Conservation (phyloP, 1,139 yeast genomes). For the Groenewaldozyma sp. region DNA sequence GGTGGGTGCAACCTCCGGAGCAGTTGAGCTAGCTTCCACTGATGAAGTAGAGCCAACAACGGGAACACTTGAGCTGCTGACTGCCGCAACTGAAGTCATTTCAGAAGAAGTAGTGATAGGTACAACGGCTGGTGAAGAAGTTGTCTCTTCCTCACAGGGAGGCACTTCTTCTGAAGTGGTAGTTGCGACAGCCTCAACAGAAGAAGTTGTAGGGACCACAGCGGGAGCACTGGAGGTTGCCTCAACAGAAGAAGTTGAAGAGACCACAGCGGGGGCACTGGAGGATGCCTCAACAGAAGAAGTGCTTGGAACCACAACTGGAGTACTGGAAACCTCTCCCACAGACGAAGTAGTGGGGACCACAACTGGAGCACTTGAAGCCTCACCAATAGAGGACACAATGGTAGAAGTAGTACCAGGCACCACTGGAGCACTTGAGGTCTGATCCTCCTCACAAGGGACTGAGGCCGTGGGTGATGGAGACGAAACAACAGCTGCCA, state of each 20-base stretch:
- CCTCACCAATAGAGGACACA: neutral
- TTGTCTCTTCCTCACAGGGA: neutral
- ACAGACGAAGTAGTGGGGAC: slow-evolving; percentile 1
- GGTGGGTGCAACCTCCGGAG: slow-evolving; percentile 1
- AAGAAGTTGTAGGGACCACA: slow-evolving; percentile 1
- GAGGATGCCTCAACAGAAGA: neutral
- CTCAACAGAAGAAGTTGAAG: slow-evolving; percentile 1
- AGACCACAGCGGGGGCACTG: neutral
- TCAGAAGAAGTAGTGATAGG: neutral
- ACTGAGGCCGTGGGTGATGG: no score
- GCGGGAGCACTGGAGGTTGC: neutral
- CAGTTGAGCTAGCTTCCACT: slow-evolving; percentile 5
- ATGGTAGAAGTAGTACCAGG: no score
- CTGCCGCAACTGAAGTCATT: neutral
- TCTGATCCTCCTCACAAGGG: no score
- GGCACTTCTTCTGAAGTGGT: slow-evolving; percentile 1
- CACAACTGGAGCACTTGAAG: neutral
- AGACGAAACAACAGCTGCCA: no score
- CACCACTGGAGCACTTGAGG: no score
- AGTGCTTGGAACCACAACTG: neutral
- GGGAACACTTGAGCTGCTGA: neutral
- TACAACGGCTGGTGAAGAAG: neutral
- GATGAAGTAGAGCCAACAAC: slow-evolving; percentile 4
- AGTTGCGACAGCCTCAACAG: neutral
- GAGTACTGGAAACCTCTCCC: neutral